These are phyloP conservation scores for Erythrobasidium hasegawianum DNA, from an alignment of 1,284 basidiomycete species.

Conservation along the genomic window DNA sequence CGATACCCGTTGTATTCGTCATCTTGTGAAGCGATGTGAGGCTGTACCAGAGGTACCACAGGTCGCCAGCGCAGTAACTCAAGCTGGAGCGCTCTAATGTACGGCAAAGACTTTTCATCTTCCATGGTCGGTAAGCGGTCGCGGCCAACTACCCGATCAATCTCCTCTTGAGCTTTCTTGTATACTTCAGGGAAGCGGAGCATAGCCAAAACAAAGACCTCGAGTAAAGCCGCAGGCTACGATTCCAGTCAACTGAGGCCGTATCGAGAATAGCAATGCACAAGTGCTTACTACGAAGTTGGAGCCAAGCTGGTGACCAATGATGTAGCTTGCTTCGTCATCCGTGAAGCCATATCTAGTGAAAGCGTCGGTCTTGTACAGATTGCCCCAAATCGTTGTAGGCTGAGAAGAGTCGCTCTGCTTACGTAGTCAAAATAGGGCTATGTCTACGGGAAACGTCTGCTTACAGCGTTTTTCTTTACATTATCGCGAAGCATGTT, in stretches of 20 bases:
- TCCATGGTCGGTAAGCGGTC: slow-evolving; percentile 19
- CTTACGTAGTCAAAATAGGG: no score
- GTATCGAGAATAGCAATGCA: not conserved
- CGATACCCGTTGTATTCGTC: slow-evolving; percentile 5
- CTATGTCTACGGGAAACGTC: not conserved
- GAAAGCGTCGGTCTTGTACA: slow-evolving; percentile 10
- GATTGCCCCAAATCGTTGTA: slow-evolving; percentile 9
- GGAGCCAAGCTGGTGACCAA: slow-evolving; percentile 23
- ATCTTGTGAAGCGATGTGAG: slow-evolving; percentile 3
- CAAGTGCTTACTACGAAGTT: slow-evolving; percentile 19
- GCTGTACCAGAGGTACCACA: slow-evolving; percentile 6
- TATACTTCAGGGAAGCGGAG: slow-evolving; percentile 10
- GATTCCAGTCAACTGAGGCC: not conserved
- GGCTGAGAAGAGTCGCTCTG: not conserved
- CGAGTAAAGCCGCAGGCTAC: slow-evolving; percentile 15
- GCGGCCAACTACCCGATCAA: slow-evolving; percentile 23
- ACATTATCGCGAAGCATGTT: slow-evolving; percentile 15
- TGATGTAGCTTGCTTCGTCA: slow-evolving; percentile 10
- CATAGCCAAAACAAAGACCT: slow-evolving; percentile 27
- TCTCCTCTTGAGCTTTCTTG: slow-evolving; percentile 16
- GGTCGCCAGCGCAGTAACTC: slow-evolving; percentile 16
- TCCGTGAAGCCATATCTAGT: slow-evolving; percentile 8
- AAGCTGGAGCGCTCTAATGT: slow-evolving; percentile 21
- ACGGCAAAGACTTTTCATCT: slow-evolving; percentile 21
- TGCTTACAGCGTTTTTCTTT: slow-evolving; percentile 3